phyloP scores from a whole-genome alignment of 768 basidiomycete genomes.

The Termitomyces sp. region DNA sequence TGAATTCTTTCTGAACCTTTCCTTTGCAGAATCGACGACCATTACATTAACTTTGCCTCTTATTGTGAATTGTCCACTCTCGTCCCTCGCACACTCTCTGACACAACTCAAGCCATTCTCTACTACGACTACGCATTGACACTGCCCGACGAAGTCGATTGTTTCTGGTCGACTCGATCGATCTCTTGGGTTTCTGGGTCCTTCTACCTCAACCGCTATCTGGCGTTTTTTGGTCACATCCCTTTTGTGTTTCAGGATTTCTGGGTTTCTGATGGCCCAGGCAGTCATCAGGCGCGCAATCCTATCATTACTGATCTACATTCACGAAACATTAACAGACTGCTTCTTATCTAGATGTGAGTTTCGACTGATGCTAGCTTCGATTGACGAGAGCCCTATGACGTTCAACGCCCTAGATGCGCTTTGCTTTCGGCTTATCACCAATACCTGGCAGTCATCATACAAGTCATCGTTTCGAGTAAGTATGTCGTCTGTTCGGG shows the following conservation, averaged over 20 bases:
- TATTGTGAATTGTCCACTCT: constrained; percentile 7
- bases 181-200: constrained; percentile 30
- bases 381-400: background rate
- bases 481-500: background rate
- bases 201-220: constrained; percentile 42
- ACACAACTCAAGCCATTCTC: constrained; percentile 25
- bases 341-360: background rate
- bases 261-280: constrained; percentile 14
- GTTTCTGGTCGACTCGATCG: constrained; percentile 35
- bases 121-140: constrained; percentile 50
- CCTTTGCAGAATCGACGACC: constrained; percentile 4
- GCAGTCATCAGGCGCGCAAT: background rate
- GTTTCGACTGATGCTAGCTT: background rate
- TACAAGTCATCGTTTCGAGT: constrained; percentile 36
- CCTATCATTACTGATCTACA: background rate
- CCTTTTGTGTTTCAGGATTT: constrained; percentile 22
- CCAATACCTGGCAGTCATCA: constrained; percentile 25
- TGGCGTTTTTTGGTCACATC: constrained; percentile 32
- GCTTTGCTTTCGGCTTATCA: constrained; percentile 19
- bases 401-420: constrained; percentile 17
- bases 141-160: constrained; percentile 33
- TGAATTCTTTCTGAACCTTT: background rate
- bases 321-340: background rate
- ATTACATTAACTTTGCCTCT: constrained; percentile 13
- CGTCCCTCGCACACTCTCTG: background rate